phyloP scores from a whole-genome alignment of 2,329 filamentous ascomycete species.

The Sporothrix brunneoviolacea region DNA sequence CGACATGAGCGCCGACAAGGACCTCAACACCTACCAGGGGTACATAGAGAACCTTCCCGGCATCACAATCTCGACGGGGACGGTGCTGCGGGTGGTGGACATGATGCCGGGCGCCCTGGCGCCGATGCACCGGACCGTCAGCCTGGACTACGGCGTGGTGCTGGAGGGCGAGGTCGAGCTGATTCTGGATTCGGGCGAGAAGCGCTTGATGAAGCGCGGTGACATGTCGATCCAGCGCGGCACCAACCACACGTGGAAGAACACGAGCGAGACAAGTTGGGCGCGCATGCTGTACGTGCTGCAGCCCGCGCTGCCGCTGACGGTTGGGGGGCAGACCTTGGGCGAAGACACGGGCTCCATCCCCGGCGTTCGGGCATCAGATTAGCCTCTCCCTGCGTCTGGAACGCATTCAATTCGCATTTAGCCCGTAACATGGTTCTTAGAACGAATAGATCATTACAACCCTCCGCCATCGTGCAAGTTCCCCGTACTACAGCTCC shows the following conservation, averaged over 20 bases:
- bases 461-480: too few relatives aligned
- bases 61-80: constrained; percentile 16
- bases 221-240: constrained; percentile 41
- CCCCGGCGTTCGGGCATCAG: neutral
- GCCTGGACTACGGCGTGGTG: constrained; percentile 29
- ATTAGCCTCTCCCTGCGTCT: too few relatives aligned
- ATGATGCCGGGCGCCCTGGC: constrained; percentile 13
- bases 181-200: constrained; percentile 37
- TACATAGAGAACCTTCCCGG: constrained; percentile 12
- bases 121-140: constrained; percentile 19
- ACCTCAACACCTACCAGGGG: constrained; percentile 12
- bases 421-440: too few relatives aligned
- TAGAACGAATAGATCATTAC: too few relatives aligned
- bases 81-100: constrained; percentile 15
- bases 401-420: too few relatives aligned
- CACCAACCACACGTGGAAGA: constrained; percentile 39
- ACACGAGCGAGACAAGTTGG: constrained; percentile 37
- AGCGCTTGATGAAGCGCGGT: constrained; percentile 33
- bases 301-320: neutral
- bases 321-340: neutral
- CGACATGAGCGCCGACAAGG: constrained; percentile 7
- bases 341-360: neutral
- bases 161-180: constrained; percentile 20
- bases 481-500: too few relatives aligned
- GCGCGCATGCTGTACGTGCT: constrained; percentile 37